phyloP scores from a whole-genome alignment of 208 protist species.

The Trypanosoma melophagium region DNA sequence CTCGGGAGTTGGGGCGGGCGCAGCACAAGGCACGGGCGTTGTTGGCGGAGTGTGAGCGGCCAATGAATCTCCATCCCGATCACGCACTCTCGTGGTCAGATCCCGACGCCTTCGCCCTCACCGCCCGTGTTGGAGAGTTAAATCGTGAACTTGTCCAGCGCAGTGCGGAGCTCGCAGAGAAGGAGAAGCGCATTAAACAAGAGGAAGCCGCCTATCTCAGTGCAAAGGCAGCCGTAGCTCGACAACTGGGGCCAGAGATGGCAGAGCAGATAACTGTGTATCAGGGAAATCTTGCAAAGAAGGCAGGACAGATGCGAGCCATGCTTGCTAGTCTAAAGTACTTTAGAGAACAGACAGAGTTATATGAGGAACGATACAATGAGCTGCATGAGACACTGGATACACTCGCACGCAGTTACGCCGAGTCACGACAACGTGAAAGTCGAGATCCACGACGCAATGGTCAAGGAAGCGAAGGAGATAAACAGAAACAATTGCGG shows the following conservation, averaged over 20 bases:
- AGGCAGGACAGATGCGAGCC: conserved; percentile 91
- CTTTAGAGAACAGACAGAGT: conserved; percentile 83
- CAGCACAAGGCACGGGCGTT: conserved; percentile 88
- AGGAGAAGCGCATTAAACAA: conserved; percentile 88
- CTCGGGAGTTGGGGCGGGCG: conserved; percentile 68
- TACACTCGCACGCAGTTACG: conserved; percentile 54
- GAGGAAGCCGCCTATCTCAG: conserved; percentile 94
- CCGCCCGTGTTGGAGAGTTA: conserved; percentile 93
- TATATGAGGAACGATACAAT: conserved; percentile 67
- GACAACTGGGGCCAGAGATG: conserved; percentile 95
- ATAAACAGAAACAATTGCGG: not conserved
- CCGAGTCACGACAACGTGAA: conserved; percentile 5
- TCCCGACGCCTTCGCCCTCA: conserved; percentile 92
- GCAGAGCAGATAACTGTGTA: conserved; percentile 95
- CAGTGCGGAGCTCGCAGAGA: conserved; percentile 91
- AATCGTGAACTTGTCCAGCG: conserved; percentile 96
- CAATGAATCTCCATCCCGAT: conserved; percentile 97
- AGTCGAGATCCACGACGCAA: conserved; percentile 6
- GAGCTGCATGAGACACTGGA: conserved; percentile 62
- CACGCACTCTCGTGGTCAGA: conserved; percentile 94
- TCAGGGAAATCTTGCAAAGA: conserved; percentile 91
- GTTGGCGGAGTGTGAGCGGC: conserved; percentile 92
- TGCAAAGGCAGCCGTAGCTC: conserved; percentile 91
- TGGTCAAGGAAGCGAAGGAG: not conserved
- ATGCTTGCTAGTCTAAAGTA: conserved; percentile 78